These are phyloP conservation scores for Aspergillus quadricinctus DNA, from an alignment of 2,329 filamentous ascomycete genomes.

Conservation along the genomic window DNA sequence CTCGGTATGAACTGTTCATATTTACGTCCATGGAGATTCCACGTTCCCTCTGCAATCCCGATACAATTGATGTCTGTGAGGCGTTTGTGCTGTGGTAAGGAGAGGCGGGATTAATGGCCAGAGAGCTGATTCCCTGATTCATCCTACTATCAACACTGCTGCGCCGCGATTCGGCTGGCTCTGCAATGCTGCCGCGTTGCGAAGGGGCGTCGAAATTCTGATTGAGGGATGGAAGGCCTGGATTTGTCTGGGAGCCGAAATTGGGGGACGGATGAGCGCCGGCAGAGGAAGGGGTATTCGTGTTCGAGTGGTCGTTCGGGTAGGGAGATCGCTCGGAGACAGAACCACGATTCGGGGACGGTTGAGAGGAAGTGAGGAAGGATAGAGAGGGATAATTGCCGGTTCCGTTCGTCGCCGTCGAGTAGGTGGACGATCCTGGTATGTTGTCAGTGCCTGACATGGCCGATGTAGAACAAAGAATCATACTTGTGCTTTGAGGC, in stretches of 20 bases:
- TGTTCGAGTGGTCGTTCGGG: slow-evolving; percentile 34
- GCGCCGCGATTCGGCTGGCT: slow-evolving; percentile 45
- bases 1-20: slow-evolving; percentile 33
- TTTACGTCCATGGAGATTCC: slow-evolving; percentile 39
- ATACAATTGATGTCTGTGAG: slow-evolving; percentile 44
- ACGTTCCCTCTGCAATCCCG: slow-evolving; percentile 39
- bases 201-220: slow-evolving; percentile 52
- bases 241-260: slow-evolving; percentile 36
- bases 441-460: slow-evolving; percentile 19
- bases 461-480: slow-evolving; percentile 8
- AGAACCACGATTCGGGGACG: slow-evolving; percentile 41
- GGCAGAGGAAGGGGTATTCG: slow-evolving; percentile 32
- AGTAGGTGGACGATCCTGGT: slow-evolving; percentile 46
- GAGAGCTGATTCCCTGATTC: slow-evolving; percentile 46
- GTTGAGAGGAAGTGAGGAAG: slow-evolving; percentile 43
- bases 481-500: slow-evolving; percentile 54
- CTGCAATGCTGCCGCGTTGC: slow-evolving; percentile 39
- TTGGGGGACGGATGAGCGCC: slow-evolving; percentile 37
- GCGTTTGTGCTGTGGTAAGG: slow-evolving; percentile 46
- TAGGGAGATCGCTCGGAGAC: slow-evolving; percentile 41
- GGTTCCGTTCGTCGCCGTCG: slow-evolving; percentile 43
- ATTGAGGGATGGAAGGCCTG: slow-evolving; percentile 54
- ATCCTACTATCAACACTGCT: slow-evolving; percentile 48
- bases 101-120: slow-evolving; percentile 45
- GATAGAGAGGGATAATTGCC: slow-evolving; percentile 42